Conservation (phyloP, 176 grass and related monocot species). For the Zoysia japonica region DNA sequence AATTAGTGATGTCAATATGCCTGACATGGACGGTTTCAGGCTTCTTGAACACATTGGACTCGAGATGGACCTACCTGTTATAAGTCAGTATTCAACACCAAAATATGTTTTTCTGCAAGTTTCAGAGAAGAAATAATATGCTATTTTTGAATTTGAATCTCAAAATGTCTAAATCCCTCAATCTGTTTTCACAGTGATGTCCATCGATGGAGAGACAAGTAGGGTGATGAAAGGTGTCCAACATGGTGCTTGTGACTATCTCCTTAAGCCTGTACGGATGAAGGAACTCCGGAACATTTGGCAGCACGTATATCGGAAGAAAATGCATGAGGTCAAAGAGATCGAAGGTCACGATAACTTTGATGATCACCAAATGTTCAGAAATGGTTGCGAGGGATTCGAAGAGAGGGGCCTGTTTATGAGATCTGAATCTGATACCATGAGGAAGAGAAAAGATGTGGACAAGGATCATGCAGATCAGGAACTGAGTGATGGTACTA, state of each 20-base stretch:
- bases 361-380: slow-evolving; percentile 73
- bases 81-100: slow-evolving; percentile 73
- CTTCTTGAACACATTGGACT: slow-evolving; percentile 97
- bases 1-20: slow-evolving; percentile 99
- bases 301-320: slow-evolving; percentile 96
- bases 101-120: slow-evolving; percentile 31
- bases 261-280: slow-evolving; percentile 98
- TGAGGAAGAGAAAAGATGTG: slow-evolving; percentile 77
- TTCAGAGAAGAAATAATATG: slow-evolving; percentile 31
- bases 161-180: slow-evolving; percentile 39
- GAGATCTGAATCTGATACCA: slow-evolving; percentile 43
- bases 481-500: slow-evolving; percentile 64
- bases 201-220: slow-evolving; percentile 94
- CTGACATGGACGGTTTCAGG: slow-evolving; percentile 99
- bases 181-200: slow-evolving; percentile 90
- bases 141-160: slow-evolving; percentile 24
- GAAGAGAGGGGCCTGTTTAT: slow-evolving; percentile 67
- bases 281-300: slow-evolving; percentile 98
- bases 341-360: slow-evolving; percentile 71
- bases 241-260: slow-evolving; percentile 96
- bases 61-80: slow-evolving; percentile 96
- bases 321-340: slow-evolving; percentile 95
- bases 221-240: slow-evolving; percentile 99
- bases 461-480: slow-evolving; percentile 76
- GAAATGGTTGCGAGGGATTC: slow-evolving; percentile 64